Conservation (phyloP, 208 protist species). For the Trypanosoma cruzi region DNA sequence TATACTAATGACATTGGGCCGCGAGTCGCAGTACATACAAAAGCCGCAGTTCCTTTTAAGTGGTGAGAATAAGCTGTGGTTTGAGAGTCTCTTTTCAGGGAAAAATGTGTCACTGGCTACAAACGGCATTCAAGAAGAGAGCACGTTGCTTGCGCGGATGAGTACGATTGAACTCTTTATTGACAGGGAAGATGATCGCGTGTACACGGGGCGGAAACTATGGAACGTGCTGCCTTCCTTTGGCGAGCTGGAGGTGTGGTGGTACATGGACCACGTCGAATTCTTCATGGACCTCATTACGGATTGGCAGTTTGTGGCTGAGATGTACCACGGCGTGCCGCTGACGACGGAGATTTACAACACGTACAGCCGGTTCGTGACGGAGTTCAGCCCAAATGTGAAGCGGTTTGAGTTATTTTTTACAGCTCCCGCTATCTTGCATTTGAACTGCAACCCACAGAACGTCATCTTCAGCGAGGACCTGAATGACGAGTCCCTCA, state of each 20-base stretch:
- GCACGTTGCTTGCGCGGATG: conserved; percentile 48
- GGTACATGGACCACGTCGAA: conserved; percentile 76
- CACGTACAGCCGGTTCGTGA: conserved; percentile 62
- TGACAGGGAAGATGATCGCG: conserved; percentile 66
- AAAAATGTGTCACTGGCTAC: conserved; percentile 62
- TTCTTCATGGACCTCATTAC: conserved; percentile 86
- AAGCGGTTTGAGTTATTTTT: conserved; percentile 79
- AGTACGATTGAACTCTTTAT: conserved; percentile 79
- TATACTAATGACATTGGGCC: conserved; percentile 56
- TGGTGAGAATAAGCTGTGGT: conserved; percentile 67
- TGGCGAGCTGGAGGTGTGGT: conserved; percentile 62
- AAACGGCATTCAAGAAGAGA: conserved; percentile 72
- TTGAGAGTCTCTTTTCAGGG: conserved; percentile 63
- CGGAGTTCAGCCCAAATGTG: conserved; percentile 81
- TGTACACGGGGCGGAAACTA: conserved; percentile 79
- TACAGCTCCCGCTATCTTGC: conserved; percentile 37
- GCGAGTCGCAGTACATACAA: conserved; percentile 84
- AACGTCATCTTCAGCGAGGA: conserved; percentile 86
- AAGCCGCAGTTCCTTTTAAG: conserved; percentile 63
- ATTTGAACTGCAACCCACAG: conserved; percentile 77
- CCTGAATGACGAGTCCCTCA: conserved; percentile 62
- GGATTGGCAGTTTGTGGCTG: conserved; percentile 82
- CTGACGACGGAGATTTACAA: conserved; percentile 83
- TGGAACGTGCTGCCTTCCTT: conserved; percentile 73
- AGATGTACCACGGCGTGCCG: conserved; percentile 83